Conservation (phyloP, 164 flowering plant genomes). For the Tetrastigma voinierianum region DNA sequence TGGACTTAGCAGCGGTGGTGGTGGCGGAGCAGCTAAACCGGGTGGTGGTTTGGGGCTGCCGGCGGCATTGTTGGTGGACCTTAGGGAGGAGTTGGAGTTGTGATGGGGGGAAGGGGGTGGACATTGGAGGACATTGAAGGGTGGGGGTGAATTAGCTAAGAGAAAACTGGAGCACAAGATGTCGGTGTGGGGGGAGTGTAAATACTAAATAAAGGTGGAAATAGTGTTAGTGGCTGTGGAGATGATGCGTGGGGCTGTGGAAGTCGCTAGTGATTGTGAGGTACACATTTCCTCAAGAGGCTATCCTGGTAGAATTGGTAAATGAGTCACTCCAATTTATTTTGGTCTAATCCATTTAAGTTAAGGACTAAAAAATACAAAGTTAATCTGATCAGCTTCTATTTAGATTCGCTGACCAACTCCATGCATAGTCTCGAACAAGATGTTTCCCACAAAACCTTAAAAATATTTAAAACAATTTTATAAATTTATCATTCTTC, state of each 20-base stretch:
- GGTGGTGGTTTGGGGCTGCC: slow-evolving; percentile 11
- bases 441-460: no score
- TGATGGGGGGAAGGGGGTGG: slow-evolving; percentile 33
- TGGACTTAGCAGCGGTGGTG: slow-evolving; percentile 17
- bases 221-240: slow-evolving; percentile 5
- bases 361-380: no score
- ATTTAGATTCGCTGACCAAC: no score
- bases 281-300: no score
- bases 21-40: slow-evolving; percentile 26
- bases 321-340: no score
- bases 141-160: neutral
- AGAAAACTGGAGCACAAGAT: neutral
- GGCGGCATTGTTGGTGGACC: slow-evolving; percentile 13
- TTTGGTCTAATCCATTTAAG: no score
- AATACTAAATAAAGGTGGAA: neutral
- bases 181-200: neutral
- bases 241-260: slow-evolving; percentile 27
- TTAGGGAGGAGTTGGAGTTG: slow-evolving; percentile 13
- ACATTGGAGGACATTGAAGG: slow-evolving; percentile 30
- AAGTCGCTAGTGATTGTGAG: slow-evolving; percentile 7
- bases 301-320: no score
- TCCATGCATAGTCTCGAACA: no score
- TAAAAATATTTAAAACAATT: no score
- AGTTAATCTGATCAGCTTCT: no score
- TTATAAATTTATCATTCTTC: no score